A percentile compares a stretch with the other conserved stretches of the same genome.
phyloP scores from a whole-genome alignment of 2,329 filamentous ascomycete species.

The Fusarium buharicum region DNA sequence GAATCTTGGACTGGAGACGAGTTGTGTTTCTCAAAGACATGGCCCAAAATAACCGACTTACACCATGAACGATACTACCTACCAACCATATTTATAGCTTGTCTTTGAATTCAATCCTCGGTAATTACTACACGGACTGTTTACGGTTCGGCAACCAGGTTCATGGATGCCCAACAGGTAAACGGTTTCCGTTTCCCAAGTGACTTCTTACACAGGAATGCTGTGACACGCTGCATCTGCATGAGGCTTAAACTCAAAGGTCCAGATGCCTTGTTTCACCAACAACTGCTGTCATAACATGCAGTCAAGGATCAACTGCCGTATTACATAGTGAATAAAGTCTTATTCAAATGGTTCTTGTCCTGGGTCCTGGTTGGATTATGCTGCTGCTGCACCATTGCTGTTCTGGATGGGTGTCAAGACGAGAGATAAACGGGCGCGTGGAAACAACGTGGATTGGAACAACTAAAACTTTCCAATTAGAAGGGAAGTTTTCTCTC shows the following conservation, averaged over 20 bases:
- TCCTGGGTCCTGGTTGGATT: conserved; percentile 10
- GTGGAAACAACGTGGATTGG: conserved; percentile 19
- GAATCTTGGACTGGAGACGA: conserved; percentile 6
- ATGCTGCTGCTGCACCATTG: conserved; percentile 10
- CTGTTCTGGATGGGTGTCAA: not conserved
- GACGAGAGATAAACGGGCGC: conserved; percentile 4
- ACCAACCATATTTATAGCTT: not conserved
- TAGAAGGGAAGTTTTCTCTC: conserved; percentile 7
- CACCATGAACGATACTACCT: conserved; percentile 3
- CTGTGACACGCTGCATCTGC: conserved; percentile 22
- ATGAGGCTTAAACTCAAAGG: conserved; percentile 26
- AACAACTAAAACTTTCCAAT: not conserved
- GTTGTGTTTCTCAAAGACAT: conserved; percentile 16
- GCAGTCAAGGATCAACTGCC: conserved; percentile 3
- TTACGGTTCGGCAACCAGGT: conserved; percentile 12
- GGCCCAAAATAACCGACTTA: conserved; percentile 4
- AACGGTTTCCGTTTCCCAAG: conserved; percentile 17
- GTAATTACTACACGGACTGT: not conserved
- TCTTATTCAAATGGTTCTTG: not conserved
- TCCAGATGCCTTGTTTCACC: conserved; percentile 19
- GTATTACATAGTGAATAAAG: conserved; percentile 7
- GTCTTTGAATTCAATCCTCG: too few relatives aligned
- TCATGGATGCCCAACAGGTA: conserved; percentile 5
- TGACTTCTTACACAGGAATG: conserved; percentile 14
- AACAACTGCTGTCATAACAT: conserved; percentile 8